Evolutionary conservation across 257 asterid genomes (phyloP).

Genomic region (Paulownia fortunei): DNA sequence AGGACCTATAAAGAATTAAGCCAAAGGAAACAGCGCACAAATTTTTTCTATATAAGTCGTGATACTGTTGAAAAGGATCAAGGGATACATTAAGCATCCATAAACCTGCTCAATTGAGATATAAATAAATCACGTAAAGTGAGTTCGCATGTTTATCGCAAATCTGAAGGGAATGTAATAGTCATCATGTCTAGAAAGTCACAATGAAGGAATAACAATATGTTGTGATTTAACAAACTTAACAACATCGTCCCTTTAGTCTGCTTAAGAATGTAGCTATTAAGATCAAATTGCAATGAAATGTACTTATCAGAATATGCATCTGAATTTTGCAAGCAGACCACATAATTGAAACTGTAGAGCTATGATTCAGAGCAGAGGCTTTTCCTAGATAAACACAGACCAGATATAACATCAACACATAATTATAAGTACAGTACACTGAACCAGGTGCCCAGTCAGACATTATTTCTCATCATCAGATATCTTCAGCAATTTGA

Average conservation of each 20-base stretch:
- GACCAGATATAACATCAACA: neutral
- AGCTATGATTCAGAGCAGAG: neutral
- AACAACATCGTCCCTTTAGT: neutral
- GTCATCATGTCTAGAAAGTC: neutral
- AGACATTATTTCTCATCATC: neutral
- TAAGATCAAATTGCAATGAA: conserved; percentile 12
- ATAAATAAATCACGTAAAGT: neutral
- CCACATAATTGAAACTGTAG: neutral
- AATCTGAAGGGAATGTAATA: neutral
- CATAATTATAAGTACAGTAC: neutral
- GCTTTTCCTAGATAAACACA: neutral
- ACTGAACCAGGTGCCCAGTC: neutral
- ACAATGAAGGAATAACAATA: neutral
- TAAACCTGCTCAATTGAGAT: neutral
- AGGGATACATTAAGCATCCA: neutral
- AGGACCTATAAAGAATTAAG: neutral
- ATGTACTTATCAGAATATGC: neutral
- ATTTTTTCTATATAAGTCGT: neutral
- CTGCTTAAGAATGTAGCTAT: neutral
- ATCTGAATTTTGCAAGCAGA: neutral
- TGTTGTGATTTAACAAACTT: neutral
- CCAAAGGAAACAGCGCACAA: neutral
- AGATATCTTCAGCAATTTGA: neutral
- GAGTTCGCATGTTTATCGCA: neutral
- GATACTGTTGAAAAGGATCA: neutral